Base-by-base conservation (phyloP, 2,329 filamentous ascomycete species). In the Microcyclospora pomicola region DNA sequence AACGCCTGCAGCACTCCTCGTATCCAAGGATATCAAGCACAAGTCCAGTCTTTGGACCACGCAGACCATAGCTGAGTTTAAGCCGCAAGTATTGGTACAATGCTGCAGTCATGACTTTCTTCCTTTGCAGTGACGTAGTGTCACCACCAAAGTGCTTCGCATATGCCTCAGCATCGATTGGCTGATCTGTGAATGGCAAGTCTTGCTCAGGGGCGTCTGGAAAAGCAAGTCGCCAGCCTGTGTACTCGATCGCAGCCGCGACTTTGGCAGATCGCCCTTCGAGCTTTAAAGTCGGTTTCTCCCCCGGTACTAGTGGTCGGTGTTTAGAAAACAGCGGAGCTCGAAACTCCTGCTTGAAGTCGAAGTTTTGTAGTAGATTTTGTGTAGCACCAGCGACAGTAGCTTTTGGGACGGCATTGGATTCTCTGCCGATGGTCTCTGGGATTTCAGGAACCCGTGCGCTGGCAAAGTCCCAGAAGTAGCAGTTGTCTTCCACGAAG, bases 11-110 rank as follows among this genome's bases (percentile, higher is more conserved):
- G 9, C 64, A 66, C 49, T 73, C 69, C 2, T 66, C 58, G 34
- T 64, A 64, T 0, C 75, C 74, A 15, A 79, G 51, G 14, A 75
- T 63, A 10, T 52, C 60, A 69, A 79, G 71, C 2, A 66, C 66
- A 30, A 66, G 60, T 1, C 66, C 65, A 9, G 72, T 65, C 12
- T 65, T 61, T 1, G 73, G 72, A 0, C 75, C 75, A 9, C 66
- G 62, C 14, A 59, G 59, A 2, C 70, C 71, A 31, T 63, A 70
- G 2, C 65, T 62, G 15, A 79, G 45, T 2, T 69, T 72, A 64
- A 71, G 71, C 36, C 75, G 65, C 37, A 79, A 56, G 48, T 71
- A 75, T 39, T 66, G 58, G 30, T n/a, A 15, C 14, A 31, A 31
- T 4, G 12, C 14, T 6, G 30, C 14, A 15, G 12, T 31, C 12